Evolutionary conservation across 345 rosid species (phyloP), one percentile per base, ranked within the genome.

Genomic region (Atalantia buxifolia): DNA sequence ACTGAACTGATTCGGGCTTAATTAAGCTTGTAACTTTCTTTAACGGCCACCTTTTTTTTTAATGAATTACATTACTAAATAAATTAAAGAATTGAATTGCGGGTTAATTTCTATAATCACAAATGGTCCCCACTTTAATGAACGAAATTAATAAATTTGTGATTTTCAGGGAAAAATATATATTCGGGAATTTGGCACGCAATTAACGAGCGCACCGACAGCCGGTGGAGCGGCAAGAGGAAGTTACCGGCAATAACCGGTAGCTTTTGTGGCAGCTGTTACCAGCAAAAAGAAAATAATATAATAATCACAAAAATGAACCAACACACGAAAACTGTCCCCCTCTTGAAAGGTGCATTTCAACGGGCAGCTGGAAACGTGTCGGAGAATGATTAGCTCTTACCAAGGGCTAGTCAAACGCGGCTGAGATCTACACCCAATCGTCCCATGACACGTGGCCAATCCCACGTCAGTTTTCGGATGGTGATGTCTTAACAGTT

Each of bases 191-290:
- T 19, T n/a, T 9, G 10, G 48, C 30, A 65, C n/a, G 71, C 10
- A 36, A 69, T 67, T 70, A 72, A n/a, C 13, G 74, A 65, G 72
- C 74, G 81, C 89, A 86, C 93, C 89, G 91, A 89, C 88, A 86
- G 78, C 78, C 57, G 30, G 16, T 33, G 3, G 60, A 66, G 59
- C 22, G 38, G 67, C 40, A 21, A 75, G 31, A 50, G 53, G 71
- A n/a, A 57, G 83, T 75, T 21, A 85, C 90, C 75, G 90, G 71
- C 84, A 70, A 73, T 74, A 45, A 42, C 88, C 87, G 80, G 90
- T 85, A 33, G 67, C 16, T 45, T 64, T 3, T 4, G 10, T 0
- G 9, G 66, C 5, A 83, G 69, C 85, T 85, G 87, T 77, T 64
- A 70, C 64, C 86, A 80, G 80, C 81, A 35, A 78, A 63, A n/a